Percentiles rank a stretch among this genome's conserved stretches.
Evolutionary conservation across 2,329 filamentous ascomycete species (phyloP).

Genomic region (Neophaeococcomyces aloes): DNA sequence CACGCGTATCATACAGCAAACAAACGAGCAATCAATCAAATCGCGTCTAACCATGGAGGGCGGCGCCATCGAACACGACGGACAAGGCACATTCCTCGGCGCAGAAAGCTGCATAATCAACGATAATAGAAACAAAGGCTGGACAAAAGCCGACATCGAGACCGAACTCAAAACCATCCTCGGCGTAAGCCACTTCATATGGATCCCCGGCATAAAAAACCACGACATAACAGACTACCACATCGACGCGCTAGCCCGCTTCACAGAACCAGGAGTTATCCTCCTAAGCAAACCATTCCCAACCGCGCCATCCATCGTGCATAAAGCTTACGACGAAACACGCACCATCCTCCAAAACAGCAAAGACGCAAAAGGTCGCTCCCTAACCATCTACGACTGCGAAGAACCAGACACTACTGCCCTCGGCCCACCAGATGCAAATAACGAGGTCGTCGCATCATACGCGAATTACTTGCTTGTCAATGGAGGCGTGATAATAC

Average conservation of each 20-base stretch:
- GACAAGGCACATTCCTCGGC: constrained; percentile 27
- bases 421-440: constrained; percentile 5
- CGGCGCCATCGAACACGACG: constrained; percentile 27
- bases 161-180: constrained; percentile 21
- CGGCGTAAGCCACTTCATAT: constrained; percentile 26
- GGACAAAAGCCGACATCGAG: constrained; percentile 22
- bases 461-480: constrained; percentile 27
- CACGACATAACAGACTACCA: constrained; percentile 29
- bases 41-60: constrained; percentile 25
- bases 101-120: constrained; percentile 27
- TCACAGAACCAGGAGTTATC: constrained; percentile 23
- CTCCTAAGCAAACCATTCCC: constrained; percentile 22
- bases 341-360: constrained; percentile 15
- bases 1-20: constrained; percentile 2
- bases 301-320: constrained; percentile 16
- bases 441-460: constrained; percentile 16
- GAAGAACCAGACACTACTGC: constrained; percentile 22
- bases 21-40: constrained; percentile 9
- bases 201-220: constrained; percentile 25
- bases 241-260: constrained; percentile 25
- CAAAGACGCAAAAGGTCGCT: constrained; percentile 22
- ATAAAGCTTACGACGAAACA: constrained; percentile 23
- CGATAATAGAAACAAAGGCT: constrained; percentile 24
- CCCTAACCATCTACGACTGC: constrained; percentile 21
- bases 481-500: constrained; percentile 24